Percentiles rank a stretch among this genome's conserved stretches.
Evolutionary conservation across 2,329 filamentous ascomycete species (phyloP).

Genomic region (Xylariaceae sp.): DNA sequence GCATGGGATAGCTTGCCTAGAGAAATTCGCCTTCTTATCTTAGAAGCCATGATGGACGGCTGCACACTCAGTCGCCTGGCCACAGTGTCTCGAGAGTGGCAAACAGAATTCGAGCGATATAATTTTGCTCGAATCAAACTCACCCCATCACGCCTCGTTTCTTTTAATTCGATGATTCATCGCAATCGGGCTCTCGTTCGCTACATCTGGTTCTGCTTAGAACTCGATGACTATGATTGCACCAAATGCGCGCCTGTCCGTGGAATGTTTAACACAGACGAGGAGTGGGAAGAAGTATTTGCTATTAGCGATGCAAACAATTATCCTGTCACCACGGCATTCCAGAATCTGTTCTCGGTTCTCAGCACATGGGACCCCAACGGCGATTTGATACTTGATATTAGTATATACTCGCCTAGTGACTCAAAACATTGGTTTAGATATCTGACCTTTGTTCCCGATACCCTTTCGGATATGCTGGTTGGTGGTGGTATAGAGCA

Average conservation of each 20-base stretch:
- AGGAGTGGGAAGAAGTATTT: slow-evolving; percentile 10
- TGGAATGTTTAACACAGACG: background rate
- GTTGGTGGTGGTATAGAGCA: slow-evolving; percentile 2
- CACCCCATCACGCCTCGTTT: slow-evolving; percentile 37
- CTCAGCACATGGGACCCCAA: slow-evolving; percentile 44
- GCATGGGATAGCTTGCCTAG: background rate
- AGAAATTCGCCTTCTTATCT: slow-evolving; percentile 15
- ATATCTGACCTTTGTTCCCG: slow-evolving; percentile 41
- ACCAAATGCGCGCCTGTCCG: background rate
- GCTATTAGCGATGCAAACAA: slow-evolving; percentile 36
- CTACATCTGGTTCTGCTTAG: slow-evolving; percentile 42
- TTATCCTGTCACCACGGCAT: slow-evolving; percentile 37
- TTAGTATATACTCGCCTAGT: slow-evolving; percentile 48
- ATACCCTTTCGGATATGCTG: slow-evolving; percentile 27
- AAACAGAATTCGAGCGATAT: slow-evolving; percentile 5
- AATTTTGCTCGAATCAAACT: slow-evolving; percentile 2
- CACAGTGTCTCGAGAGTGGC: slow-evolving; percentile 16
- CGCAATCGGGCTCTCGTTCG: slow-evolving; percentile 40
- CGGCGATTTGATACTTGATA: slow-evolving; percentile 46
- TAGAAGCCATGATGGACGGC: slow-evolving; percentile 1
- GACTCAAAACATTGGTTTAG: slow-evolving; percentile 47
- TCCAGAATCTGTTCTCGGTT: slow-evolving; percentile 41
- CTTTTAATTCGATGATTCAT: slow-evolving; percentile 39
- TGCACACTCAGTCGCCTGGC: slow-evolving; percentile 11
- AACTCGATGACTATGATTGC: slow-evolving; percentile 42